Evolutionary conservation across 1,284 basidiomycete genomes (phyloP).

Genomic region (Athelia sp.): DNA sequence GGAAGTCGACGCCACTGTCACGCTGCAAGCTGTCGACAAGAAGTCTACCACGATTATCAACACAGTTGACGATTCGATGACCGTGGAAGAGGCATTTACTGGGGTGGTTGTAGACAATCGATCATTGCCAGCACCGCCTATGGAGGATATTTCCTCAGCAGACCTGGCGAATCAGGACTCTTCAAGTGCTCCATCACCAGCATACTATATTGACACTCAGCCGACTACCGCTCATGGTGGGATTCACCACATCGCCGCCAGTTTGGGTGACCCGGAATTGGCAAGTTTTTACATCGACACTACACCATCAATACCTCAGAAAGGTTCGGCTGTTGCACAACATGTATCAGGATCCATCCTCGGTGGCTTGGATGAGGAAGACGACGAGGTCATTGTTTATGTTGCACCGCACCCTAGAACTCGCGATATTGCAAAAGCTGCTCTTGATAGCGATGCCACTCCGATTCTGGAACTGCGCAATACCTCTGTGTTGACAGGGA

Average conservation of each 20-base stretch:
- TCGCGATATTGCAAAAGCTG: conserved; percentile 7
- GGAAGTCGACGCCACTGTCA: conserved; percentile 25
- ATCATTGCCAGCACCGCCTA: neutral
- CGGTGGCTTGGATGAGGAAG: conserved; percentile 14
- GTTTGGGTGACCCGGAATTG: neutral
- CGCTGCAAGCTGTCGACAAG: conserved; percentile 12
- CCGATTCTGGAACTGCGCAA: conserved; percentile 15
- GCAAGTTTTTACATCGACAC: conserved; percentile 24
- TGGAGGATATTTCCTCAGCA: neutral
- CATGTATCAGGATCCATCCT: neutral
- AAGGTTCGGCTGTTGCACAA: neutral
- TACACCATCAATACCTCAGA: neutral
- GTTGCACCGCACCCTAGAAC: conserved; percentile 51
- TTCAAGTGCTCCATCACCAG: neutral
- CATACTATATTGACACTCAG: neutral
- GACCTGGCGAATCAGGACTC: no score
- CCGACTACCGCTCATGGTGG: neutral
- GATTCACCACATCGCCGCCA: neutral
- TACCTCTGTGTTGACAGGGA: conserved; percentile 27
- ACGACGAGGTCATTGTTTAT: conserved; percentile 43
- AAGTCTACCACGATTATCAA: conserved; percentile 11
- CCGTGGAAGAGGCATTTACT: conserved; percentile 37
- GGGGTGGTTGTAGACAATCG: conserved; percentile 18
- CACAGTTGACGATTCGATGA: conserved; percentile 9
- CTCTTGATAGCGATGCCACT: conserved; percentile 10